Evolutionary conservation across 176 grass and related monocot genomes (phyloP), one percentile per base, ranked within the genome.

Genomic region (Rhynchospora pubera): DNA sequence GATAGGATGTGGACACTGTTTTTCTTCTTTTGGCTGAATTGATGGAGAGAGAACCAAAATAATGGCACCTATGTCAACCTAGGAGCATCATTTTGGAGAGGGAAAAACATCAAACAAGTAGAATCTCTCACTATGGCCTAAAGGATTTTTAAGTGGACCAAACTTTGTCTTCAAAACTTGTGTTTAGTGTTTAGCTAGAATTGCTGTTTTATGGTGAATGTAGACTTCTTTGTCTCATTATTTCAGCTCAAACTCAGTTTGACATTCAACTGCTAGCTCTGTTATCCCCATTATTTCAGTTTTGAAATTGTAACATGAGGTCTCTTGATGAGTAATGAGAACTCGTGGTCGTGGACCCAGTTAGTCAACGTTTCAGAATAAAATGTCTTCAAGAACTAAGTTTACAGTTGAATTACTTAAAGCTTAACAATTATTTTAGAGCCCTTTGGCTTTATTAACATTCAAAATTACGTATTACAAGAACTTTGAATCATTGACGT

Each of bases 1-100:
- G 22, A 76, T 47, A 76, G 47, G 12, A 56, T 30, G 22, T 11
- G 4, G 11, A 30, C 24, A 30, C 23, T 14, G 4, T 16, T 76
- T 52, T 76, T 16, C 0, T 56, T 28, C 22, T 55, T 76, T 55
- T n/a, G 21, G 48, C 24, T 28, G 50, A 76, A 75, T 73, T 75
- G 71, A 75, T 75, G 22, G 23, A 56, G 72, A 76, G 72, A 76
- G 72, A 76, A 76, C 23, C 10, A 76, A 56, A 46, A 52, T 75
- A 28, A 28, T 55, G 16, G 48, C 13, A 15, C 48, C 72, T 76
- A 76, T 76, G 72, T 76, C 21, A 76, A 32, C 72, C 72, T 76
- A 76, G 72, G 72, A 76, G 72, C 72, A 76, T 76, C 72, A 55
- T 76, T 76, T 55, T 76, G 23, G 72, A 76, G 72, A 56, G 48